These are phyloP conservation scores for Ophiocordyceps sinensis DNA, from an alignment of 2,329 filamentous ascomycete genomes.

Conservation along the genomic window DNA sequence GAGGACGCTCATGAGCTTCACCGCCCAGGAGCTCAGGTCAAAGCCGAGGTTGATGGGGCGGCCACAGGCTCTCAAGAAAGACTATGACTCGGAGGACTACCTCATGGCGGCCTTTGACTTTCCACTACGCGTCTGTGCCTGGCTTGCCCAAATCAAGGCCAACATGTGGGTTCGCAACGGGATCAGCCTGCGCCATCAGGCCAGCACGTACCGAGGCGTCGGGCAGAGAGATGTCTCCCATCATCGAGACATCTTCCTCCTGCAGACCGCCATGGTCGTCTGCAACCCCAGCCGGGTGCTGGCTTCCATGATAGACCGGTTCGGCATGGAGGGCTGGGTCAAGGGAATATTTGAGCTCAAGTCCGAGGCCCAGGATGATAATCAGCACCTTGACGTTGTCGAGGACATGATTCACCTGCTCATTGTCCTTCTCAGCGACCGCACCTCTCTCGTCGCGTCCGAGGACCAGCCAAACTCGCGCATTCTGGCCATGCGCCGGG, in stretches of 20 bases:
- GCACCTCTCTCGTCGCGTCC: slow-evolving; percentile 59
- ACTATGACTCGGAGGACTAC: slow-evolving; percentile 58
- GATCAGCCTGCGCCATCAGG: slow-evolving; percentile 88
- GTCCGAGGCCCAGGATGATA: slow-evolving; percentile 65
- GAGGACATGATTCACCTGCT: slow-evolving; percentile 94
- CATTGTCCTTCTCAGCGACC: slow-evolving; percentile 80
- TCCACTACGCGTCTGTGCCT: slow-evolving; percentile 82
- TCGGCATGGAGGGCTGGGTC: slow-evolving; percentile 78
- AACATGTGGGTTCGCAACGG: slow-evolving; percentile 98
- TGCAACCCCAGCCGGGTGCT: slow-evolving; percentile 74
- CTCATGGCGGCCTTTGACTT: slow-evolving; percentile 84
- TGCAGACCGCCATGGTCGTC: slow-evolving; percentile 81
- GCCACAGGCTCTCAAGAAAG: slow-evolving; percentile 39
- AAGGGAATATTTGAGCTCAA: slow-evolving; percentile 64
- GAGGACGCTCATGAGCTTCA: slow-evolving; percentile 55
- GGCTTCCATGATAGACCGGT: slow-evolving; percentile 81
- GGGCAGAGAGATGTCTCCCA: slow-evolving; percentile 83
- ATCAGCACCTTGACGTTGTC: slow-evolving; percentile 78
- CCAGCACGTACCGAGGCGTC: slow-evolving; percentile 82
- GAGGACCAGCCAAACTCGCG: slow-evolving; percentile 52
- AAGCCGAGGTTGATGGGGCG: slow-evolving; percentile 48
- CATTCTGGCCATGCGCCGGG: slow-evolving; percentile 62
- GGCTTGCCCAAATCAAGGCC: slow-evolving; percentile 95
- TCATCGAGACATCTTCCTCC: slow-evolving; percentile 83
- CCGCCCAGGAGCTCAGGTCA: slow-evolving; percentile 52